A percentile compares a stretch with the other conserved stretches of the same genome.
Evolutionary conservation across 129 eudicot species (phyloP).

Genomic region (Heracleum sosnowskyi): DNA sequence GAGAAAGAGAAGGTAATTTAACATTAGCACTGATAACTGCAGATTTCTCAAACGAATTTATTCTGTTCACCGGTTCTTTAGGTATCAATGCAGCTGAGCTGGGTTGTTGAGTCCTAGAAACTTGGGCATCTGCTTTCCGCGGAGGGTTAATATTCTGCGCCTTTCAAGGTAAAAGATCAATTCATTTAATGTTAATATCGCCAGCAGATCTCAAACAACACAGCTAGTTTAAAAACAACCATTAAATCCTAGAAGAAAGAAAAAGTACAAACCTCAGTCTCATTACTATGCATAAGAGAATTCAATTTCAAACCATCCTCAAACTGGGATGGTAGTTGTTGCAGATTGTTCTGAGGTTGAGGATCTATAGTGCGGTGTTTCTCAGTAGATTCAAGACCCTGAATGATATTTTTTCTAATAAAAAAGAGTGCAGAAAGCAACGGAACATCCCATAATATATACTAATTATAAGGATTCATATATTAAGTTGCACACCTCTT

Average conservation of each 20-base stretch:
- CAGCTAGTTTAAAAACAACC: not conserved
- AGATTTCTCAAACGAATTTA: slow-evolving; percentile 21
- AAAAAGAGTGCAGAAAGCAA: not conserved
- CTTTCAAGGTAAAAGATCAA: slow-evolving; percentile 11
- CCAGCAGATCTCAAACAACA: not conserved
- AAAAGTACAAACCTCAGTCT: slow-evolving; percentile 36
- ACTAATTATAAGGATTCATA: not conserved
- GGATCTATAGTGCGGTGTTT: slow-evolving; percentile 21
- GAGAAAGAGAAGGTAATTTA: slow-evolving; percentile 20
- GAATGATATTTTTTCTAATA: not conserved
- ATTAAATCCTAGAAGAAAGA: not conserved
- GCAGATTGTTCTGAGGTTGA: slow-evolving; percentile 44
- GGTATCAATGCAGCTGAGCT: slow-evolving; percentile 25
- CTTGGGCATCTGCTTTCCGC: slow-evolving; percentile 28
- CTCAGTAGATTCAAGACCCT: slow-evolving; percentile 32
- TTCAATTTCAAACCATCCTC: slow-evolving; percentile 56
- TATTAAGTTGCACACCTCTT: too few relatives aligned
- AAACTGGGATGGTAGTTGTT: slow-evolving; percentile 76
- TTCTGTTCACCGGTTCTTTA: slow-evolving; percentile 27
- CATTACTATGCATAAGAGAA: slow-evolving; percentile 33
- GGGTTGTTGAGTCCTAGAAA: slow-evolving; percentile 18
- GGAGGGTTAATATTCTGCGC: slow-evolving; percentile 22
- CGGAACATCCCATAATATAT: not conserved
- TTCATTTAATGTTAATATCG: not conserved
- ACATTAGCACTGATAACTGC: slow-evolving; percentile 23